Evolutionary conservation across 805 yeast genomes (phyloP).

Genomic region (Kuraishia hungarica): DNA sequence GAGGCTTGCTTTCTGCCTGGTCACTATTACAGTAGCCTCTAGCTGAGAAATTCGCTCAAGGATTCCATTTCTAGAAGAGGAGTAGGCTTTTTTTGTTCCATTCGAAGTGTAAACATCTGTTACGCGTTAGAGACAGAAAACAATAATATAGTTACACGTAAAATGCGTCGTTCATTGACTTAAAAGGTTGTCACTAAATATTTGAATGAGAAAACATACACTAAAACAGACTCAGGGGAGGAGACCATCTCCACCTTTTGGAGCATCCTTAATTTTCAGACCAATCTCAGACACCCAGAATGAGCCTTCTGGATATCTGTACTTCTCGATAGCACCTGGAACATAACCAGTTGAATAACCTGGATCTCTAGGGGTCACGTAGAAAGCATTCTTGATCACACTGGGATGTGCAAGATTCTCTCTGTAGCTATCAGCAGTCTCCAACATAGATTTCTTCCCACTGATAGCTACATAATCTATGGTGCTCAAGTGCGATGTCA

Average conservation of each 20-base stretch:
- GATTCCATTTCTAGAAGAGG: not conserved
- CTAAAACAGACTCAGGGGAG: not conserved
- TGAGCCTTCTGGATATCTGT: slow-evolving; percentile 14
- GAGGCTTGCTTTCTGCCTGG: too few relatives aligned
- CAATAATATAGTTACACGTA: too few relatives aligned
- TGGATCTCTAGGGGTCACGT: slow-evolving; percentile 13
- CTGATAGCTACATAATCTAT: slow-evolving; percentile 13
- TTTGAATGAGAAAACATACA: not conserved
- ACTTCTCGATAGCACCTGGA: slow-evolving; percentile 9
- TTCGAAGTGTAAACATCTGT: not conserved
- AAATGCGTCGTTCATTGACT: not conserved
- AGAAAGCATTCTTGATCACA: slow-evolving; percentile 10
- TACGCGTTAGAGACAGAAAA: not conserved
- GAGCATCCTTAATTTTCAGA: slow-evolving; percentile 5
- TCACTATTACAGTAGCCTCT: too few relatives aligned
- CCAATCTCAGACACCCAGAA: slow-evolving; percentile 18
- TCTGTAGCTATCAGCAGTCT: slow-evolving; percentile 13
- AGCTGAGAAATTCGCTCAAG: not conserved
- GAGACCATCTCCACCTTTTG: slow-evolving; percentile 4
- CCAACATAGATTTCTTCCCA: slow-evolving; percentile 13
- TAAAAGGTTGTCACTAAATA: not conserved
- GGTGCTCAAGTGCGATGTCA: slow-evolving; percentile 13
- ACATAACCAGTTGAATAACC: slow-evolving; percentile 14
- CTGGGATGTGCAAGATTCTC: slow-evolving; percentile 14
- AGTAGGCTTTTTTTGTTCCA: not conserved